Conservation (phyloP, 2,329 filamentous ascomycete genomes). For the Dothistroma pini region DNA sequence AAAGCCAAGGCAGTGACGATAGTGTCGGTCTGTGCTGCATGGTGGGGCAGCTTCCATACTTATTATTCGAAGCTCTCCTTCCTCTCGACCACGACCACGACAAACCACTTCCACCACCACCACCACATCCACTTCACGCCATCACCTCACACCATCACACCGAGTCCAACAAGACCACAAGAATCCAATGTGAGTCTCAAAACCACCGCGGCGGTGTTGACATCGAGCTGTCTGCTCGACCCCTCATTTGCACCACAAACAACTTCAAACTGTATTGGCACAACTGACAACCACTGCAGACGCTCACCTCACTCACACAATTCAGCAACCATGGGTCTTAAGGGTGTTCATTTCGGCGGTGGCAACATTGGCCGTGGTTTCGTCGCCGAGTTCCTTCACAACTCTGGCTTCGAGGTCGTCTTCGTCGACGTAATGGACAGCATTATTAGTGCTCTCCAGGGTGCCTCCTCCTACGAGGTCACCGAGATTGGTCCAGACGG, state of each 20-base stretch:
- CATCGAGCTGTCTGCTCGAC: neutral
- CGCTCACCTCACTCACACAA: conserved; percentile 12
- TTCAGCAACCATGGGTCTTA: conserved; percentile 35
- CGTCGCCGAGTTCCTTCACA: conserved; percentile 86
- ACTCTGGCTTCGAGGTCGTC: conserved; percentile 92
- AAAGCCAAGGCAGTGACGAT: conserved; percentile 1
- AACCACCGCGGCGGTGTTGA: neutral
- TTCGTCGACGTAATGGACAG: conserved; percentile 90
- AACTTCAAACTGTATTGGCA: neutral
- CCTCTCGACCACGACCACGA: neutral
- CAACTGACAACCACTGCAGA: conserved; percentile 2
- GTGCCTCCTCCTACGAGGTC: conserved; percentile 75
- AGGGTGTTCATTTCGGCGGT: conserved; percentile 52
- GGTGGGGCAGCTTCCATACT: neutral
- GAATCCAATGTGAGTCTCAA: neutral
- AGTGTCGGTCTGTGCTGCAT: neutral
- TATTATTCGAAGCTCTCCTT: neutral
- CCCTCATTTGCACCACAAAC: conserved; percentile 2
- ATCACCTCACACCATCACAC: neutral
- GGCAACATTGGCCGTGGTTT: conserved; percentile 62
- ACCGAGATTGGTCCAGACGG: conserved; percentile 87
- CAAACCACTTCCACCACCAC: neutral
- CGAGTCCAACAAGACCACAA: neutral
- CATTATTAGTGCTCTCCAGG: conserved; percentile 76
- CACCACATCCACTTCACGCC: neutral